phyloP scores from a whole-genome alignment of 2,329 filamentous ascomycete species.

The Emergomyces orientalis region DNA sequence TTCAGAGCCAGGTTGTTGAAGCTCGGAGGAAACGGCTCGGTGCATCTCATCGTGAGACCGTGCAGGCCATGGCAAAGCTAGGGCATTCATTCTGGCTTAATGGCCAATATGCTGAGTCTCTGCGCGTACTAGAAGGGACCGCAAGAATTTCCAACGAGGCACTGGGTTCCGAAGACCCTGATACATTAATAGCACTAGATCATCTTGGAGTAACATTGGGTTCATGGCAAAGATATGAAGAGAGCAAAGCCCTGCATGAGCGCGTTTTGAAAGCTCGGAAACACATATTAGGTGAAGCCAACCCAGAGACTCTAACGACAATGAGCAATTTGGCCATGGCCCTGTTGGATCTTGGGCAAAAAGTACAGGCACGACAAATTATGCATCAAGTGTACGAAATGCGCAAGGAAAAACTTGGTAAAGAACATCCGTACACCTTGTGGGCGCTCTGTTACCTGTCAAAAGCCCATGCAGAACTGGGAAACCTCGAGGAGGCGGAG shows the following conservation, averaged over 20 bases:
- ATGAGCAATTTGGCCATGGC: constrained; percentile 18
- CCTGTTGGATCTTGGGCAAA: constrained; percentile 12
- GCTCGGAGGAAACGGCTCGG: constrained; percentile 14
- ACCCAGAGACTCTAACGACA: constrained; percentile 18
- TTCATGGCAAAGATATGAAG: constrained; percentile 14
- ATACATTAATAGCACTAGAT: constrained; percentile 20
- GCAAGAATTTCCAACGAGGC: constrained; percentile 15
- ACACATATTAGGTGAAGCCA: constrained; percentile 15
- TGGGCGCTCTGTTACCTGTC: constrained; percentile 27
- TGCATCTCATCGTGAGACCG: constrained; percentile 20
- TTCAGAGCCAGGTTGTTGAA: constrained; percentile 15
- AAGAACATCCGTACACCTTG: constrained; percentile 29
- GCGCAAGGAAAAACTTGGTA: constrained; percentile 20
- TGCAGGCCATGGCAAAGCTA: constrained; percentile 25
- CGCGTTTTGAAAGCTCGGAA: constrained; percentile 16
- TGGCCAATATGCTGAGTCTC: constrained; percentile 16
- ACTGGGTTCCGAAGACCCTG: constrained; percentile 21
- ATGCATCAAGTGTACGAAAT: constrained; percentile 16
- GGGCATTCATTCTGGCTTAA: constrained; percentile 19
- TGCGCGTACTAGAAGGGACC: constrained; percentile 16
- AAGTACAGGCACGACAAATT: constrained; percentile 14
- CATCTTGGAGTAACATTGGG: constrained; percentile 12
- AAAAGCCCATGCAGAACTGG: constrained; percentile 19
- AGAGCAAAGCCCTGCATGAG: constrained; percentile 15
- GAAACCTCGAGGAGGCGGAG: constrained; percentile 17